These are phyloP conservation scores for Flueggea neowawraea DNA, from an alignment of 441 rosid species.

Conservation along the genomic window DNA sequence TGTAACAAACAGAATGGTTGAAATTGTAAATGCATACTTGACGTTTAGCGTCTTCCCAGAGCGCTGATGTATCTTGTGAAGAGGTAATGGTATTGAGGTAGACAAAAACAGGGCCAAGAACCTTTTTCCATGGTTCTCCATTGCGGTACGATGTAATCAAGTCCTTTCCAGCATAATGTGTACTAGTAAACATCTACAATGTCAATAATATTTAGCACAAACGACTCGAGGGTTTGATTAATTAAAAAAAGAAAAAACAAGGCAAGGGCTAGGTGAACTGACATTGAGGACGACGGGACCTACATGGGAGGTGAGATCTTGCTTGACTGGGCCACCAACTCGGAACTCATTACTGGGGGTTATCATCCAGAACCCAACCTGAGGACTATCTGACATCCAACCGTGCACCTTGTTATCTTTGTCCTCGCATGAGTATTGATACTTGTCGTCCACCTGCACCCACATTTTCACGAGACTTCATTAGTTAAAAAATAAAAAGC, in stretches of 20 bases:
- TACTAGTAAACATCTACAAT: conserved; percentile 68
- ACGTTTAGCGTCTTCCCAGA: conserved; percentile 78
- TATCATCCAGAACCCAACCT: conserved; percentile 75
- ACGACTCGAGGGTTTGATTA: no score
- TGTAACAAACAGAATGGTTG: background rate
- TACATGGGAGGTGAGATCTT: conserved; percentile 88
- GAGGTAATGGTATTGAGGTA: conserved; percentile 47
- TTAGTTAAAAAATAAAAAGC: background rate
- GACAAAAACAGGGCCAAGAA: conserved; percentile 69
- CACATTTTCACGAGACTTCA: background rate
- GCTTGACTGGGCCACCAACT: conserved; percentile 79
- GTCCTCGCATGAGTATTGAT: conserved; percentile 74
- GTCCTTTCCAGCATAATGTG: conserved; percentile 77
- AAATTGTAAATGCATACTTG: conserved; percentile 37
- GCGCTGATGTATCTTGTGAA: conserved; percentile 28
- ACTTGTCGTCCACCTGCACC: conserved; percentile 78
- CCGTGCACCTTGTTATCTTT: conserved; percentile 71
- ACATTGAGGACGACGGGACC: conserved; percentile 80
- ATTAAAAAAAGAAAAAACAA: no score
- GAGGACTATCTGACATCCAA: conserved; percentile 56
- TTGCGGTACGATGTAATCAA: conserved; percentile 44
- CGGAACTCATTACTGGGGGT: conserved; percentile 79
- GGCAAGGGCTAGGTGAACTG: conserved; percentile 9
- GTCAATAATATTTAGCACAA: no score
- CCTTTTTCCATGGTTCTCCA: conserved; percentile 87